A percentile compares a stretch with the other conserved stretches of the same genome.
Evolutionary conservation across 805 yeast species (phyloP).

Genomic region (Starmerella lactis-condensi): DNA sequence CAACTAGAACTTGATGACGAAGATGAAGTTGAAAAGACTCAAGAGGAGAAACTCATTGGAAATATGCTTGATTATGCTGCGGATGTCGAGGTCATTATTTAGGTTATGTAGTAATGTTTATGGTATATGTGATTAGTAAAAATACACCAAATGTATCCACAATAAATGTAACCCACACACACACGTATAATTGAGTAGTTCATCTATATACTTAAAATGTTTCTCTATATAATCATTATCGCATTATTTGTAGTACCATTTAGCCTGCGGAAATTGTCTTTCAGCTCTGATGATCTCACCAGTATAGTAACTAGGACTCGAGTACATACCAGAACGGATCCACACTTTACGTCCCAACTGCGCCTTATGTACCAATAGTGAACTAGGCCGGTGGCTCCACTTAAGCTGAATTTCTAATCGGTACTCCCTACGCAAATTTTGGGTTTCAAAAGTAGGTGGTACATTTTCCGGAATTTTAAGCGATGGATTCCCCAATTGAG

Average conservation of each 20-base stretch:
- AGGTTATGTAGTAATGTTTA: conserved; percentile 12
- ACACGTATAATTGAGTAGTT: not conserved
- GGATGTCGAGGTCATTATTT: conserved; percentile 81
- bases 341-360: conserved; percentile 8
- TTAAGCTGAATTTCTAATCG: conserved; percentile 20
- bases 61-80: conserved; percentile 74
- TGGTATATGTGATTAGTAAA: no score
- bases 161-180: not conserved
- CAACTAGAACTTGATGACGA: conserved; percentile 28
- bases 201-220: not conserved
- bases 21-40: conserved; percentile 25
- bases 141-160: no score
- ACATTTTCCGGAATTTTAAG: conserved; percentile 31
- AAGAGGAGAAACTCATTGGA: conserved; percentile 33
- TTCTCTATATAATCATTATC: no score
- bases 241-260: conserved; percentile 7
- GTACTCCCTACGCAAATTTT: conserved; percentile 36
- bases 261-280: conserved; percentile 14
- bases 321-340: conserved; percentile 15
- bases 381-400: conserved; percentile 15
- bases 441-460: conserved; percentile 38
- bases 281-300: conserved; percentile 11
- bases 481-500: conserved; percentile 14
- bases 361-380: conserved; percentile 13
- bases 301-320: conserved; percentile 16